Evolutionary conservation across 169 alveolate genomes (phyloP).

Genomic region (Plasmodium berghei): DNA sequence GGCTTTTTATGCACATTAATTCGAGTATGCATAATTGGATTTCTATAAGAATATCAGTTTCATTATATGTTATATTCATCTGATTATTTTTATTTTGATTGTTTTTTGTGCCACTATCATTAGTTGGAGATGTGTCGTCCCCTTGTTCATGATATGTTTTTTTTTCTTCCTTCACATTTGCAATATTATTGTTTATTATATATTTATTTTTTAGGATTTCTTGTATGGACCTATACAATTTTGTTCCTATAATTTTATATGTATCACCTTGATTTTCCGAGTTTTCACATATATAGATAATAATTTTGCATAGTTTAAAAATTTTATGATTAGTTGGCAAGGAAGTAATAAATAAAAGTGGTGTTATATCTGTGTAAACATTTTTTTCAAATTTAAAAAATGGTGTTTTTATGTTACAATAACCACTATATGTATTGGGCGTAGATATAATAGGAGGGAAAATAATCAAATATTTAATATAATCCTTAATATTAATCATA

Average conservation of each 20-base stretch:
- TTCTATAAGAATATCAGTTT: conserved; percentile 40
- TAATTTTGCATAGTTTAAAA: conserved; percentile 81
- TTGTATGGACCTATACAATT: conserved; percentile 77
- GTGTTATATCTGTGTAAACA: conserved; percentile 77
- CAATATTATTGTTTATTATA: not conserved
- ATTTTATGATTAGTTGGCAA: conserved; percentile 81
- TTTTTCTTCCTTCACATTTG: not conserved
- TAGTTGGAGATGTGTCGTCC: not conserved
- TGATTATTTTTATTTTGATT: not conserved
- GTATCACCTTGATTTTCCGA: conserved; percentile 81
- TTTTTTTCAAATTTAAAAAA: conserved; percentile 62
- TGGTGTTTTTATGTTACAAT: conserved; percentile 61
- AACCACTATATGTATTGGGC: conserved; percentile 7
- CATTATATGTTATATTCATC: conserved; percentile 1
- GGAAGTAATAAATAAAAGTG: conserved; percentile 82
- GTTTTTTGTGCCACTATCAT: not conserved
- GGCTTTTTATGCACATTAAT: conserved; percentile 29
- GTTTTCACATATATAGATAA: conserved; percentile 79
- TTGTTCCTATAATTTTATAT: conserved; percentile 79
- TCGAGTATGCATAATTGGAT: conserved; percentile 71
- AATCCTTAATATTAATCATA: conserved; percentile 56
- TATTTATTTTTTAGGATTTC: conserved; percentile 63
- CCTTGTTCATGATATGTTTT: not conserved
- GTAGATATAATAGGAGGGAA: conserved; percentile 49
- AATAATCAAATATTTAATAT: conserved; percentile 18